Base-by-base conservation (phyloP, 495 filamentous ascomycete genomes). In the Aspergillus conjunctus region DNA sequence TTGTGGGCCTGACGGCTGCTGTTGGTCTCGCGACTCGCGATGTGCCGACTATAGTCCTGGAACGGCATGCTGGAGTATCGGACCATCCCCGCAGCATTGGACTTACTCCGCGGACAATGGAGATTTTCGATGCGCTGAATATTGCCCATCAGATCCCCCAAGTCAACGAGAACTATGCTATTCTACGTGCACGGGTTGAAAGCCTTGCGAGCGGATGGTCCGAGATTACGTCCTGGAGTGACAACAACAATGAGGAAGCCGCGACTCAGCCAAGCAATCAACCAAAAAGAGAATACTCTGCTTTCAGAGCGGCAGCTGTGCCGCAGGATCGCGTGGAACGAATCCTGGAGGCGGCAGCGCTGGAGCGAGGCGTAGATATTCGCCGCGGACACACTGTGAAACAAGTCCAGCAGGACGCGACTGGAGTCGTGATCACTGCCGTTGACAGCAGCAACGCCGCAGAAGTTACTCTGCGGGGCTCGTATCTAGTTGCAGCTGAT, bases 401-500 rank as follows among this genome's bases (percentile, higher is more conserved):
- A 8, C 17, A 34, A 7, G 39, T 71, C 10, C 54, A 68, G 1
- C 66, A 73, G 41, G 64, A 71, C 22, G 18, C 59, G 4, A 51
- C 52, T 10, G 65, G 61, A 1, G 68, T 75, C 0, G 61, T 45
- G 0, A 68, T 56, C 2, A 66, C 60, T 4, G 56, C 59, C 12
- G 33, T 37, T 12, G 6, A 7, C 33, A 6, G 33, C 12, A 6
- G 7, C 12, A 37, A 6, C 7, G 33, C 7, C 7, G 33, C 33
- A 6, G 12, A 6, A 6, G 6, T 7, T 12, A 12, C 6, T 37
- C 6, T 37, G 7, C 54, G 44, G 33, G 68, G 58, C 17, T 62
- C 68, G 6, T 76, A 74, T 34, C 55, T 76, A 49, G 69, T 76
- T 31, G 71, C 71, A 10, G 68, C 68, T 18, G 73, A 76, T 37